These are phyloP conservation scores for Coemansia sp. DNA, from an alignment of 192 early-diverging fungal genomes.

Conservation along the genomic window DNA sequence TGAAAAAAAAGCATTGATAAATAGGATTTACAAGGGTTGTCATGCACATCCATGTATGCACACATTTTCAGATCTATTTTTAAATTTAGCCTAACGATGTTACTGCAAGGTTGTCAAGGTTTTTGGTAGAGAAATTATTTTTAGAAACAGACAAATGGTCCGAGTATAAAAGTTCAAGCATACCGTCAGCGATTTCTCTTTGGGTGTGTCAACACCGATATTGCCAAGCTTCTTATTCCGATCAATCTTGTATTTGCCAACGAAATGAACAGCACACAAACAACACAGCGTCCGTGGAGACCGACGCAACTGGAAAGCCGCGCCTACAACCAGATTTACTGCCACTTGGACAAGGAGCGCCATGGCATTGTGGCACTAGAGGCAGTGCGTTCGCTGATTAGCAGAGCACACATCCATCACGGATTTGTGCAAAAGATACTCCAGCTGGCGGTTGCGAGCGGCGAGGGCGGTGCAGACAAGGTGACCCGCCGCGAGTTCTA, in stretches of 20 bases:
- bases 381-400: conserved; percentile 11
- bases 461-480: background rate
- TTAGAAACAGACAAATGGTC: background rate
- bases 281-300: conserved; percentile 28
- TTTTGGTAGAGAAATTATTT: background rate
- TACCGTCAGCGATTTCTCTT: too few species aligned
- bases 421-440: conserved; percentile 14
- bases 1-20: background rate
- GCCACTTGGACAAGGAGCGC: conserved; percentile 14
- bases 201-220: too few species aligned
- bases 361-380: background rate
- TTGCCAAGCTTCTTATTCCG: background rate
- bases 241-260: background rate
- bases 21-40: background rate
- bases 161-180: background rate
- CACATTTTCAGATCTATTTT: background rate
- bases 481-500: conserved; percentile 32
- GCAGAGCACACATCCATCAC: conserved; percentile 9
- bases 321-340: conserved; percentile 29
- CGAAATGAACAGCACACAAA: background rate
- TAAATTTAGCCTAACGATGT: background rate
- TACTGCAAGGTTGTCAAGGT: conserved; percentile 1
- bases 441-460: conserved; percentile 7
- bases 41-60: background rate
- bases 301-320: conserved; percentile 31